These are phyloP conservation scores for Tubosaeta sp. DNA, from an alignment of 768 basidiomycete genomes.

Conservation along the genomic window DNA sequence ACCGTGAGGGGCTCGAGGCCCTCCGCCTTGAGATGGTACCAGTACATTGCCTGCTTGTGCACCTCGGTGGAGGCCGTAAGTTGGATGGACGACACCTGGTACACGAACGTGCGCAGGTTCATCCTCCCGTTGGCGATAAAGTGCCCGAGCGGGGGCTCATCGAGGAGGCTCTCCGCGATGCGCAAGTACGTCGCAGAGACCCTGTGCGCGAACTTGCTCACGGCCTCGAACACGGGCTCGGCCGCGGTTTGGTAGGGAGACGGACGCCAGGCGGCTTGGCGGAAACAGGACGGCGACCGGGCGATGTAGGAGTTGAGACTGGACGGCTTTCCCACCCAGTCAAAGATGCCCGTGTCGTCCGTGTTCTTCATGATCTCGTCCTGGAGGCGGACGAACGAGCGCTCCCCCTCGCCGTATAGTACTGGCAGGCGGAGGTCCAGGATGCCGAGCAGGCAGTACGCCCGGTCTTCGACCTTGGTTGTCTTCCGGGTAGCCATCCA, in stretches of 20 bases:
- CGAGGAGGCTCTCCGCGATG: constrained; percentile 15
- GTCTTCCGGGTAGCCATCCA: constrained; percentile 29
- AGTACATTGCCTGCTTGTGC: constrained; percentile 9
- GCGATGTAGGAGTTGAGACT: constrained; percentile 26
- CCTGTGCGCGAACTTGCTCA: constrained; percentile 14
- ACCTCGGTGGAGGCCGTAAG: constrained; percentile 6
- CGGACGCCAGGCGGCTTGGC: constrained; percentile 10
- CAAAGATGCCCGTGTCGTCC: constrained; percentile 24
- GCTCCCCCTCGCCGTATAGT: constrained; percentile 24
- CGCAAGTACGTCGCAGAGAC: constrained; percentile 13
- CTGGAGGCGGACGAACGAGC: constrained; percentile 24
- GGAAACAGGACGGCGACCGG: constrained; percentile 21
- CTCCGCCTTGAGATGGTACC: constrained; percentile 20
- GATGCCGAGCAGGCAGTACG: constrained; percentile 29
- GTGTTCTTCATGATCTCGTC: constrained; percentile 27
- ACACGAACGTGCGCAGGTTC: constrained; percentile 24
- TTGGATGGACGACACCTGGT: constrained; percentile 15
- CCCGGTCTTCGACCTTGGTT: constrained; percentile 27
- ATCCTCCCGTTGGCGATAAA: constrained; percentile 29
- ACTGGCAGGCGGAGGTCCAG: constrained; percentile 26
- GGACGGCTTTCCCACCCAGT: constrained; percentile 26
- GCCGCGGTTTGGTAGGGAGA: background rate
- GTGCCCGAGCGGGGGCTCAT: constrained; percentile 25
- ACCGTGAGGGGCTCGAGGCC: constrained; percentile 15
- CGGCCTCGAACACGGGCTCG: constrained; percentile 8